These are phyloP conservation scores for Helminthosporium solani DNA, from an alignment of 2,329 filamentous ascomycete genomes.

Conservation along the genomic window DNA sequence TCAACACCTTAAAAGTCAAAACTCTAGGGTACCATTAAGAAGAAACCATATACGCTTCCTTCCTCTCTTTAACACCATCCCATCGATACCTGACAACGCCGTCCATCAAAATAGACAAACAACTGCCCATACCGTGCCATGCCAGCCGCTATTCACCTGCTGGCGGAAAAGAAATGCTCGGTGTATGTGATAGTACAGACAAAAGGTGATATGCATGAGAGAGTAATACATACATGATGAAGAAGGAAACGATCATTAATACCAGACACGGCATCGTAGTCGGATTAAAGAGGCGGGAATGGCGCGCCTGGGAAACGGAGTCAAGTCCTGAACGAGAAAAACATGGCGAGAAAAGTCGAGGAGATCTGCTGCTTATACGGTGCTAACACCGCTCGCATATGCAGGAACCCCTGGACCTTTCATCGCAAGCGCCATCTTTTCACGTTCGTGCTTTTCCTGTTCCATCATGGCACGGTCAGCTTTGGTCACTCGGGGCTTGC, in stretches of 20 bases:
- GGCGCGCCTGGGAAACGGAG: no score
- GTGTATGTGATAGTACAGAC: constrained; percentile 4
- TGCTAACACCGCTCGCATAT: constrained; percentile 12
- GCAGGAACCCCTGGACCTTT: constrained; percentile 18
- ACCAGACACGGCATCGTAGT: no score
- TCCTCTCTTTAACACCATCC: not conserved
- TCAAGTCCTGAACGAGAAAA: constrained; percentile 1
- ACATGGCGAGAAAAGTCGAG: not conserved
- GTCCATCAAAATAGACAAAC: not conserved
- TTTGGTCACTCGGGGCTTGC: constrained; percentile 85
- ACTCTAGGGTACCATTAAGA: no score
- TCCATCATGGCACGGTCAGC: constrained; percentile 80
- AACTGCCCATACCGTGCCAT: constrained; percentile 5
- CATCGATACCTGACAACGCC: constrained; percentile 1
- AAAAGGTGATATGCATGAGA: constrained; percentile 4
- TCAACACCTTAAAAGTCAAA: no score
- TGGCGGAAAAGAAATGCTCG: not conserved
- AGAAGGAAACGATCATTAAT: not conserved
- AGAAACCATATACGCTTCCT: not conserved
- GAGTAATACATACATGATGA: not conserved
- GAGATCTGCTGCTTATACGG: constrained; percentile 5
- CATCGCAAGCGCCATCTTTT: constrained; percentile 49
- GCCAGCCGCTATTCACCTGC: not conserved
- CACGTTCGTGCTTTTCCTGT: constrained; percentile 75
- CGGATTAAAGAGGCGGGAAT: not conserved